Evolutionary conservation across 192 early-diverging fungal genomes (phyloP), one percentile per base, ranked within the genome.

Genomic region (Radiomyces spectabilis): DNA sequence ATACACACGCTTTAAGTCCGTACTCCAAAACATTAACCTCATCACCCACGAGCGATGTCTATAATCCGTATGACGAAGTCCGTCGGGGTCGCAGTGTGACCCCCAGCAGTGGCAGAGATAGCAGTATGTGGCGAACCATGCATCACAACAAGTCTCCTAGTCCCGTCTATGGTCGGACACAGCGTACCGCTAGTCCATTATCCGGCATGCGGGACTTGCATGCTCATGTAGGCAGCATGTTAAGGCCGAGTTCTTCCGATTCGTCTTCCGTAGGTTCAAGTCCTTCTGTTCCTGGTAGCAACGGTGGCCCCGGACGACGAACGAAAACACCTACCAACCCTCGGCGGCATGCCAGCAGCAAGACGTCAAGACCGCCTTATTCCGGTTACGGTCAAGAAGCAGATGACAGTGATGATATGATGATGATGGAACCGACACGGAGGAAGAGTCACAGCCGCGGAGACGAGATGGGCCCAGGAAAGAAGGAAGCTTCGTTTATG

Each of bases 151-250:
- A 21, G 19, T 45, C 31, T 43, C 31, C 29, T 29, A 43, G 46
- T 6, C 61, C 61, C 40, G 61, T 57, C 9, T 32, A 48, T 58
- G 56, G 56, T 27, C 37, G 46, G 39, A 40, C 35, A 27, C 35
- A 34, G 24, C 27, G 33, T 12, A 35, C 33, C 5, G 13, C 33
- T 8, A 44, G 42, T 44, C 42, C 42, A 22, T 24, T 44, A 24
- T 44, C 42, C 8, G 10, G 18, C 26, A 10, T 21, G n/a, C n/a
- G 26, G 5, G 33, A 35, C 13, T n/a, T n/a, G n/a, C n/a, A n/a
- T n/a, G n/a, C n/a, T n/a, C n/a, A n/a, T n/a, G n/a, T n/a, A 41
- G 21, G 39, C n/a, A 41, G 39, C 21, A 44, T 21, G 5, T 18
- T 55, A 8, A 41, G 41, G 22, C 41, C 53, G 19, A 55, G 53